These are phyloP conservation scores for Grigorovia yakushimaensis DNA, from an alignment of 805 yeast species.

Conservation along the genomic window DNA sequence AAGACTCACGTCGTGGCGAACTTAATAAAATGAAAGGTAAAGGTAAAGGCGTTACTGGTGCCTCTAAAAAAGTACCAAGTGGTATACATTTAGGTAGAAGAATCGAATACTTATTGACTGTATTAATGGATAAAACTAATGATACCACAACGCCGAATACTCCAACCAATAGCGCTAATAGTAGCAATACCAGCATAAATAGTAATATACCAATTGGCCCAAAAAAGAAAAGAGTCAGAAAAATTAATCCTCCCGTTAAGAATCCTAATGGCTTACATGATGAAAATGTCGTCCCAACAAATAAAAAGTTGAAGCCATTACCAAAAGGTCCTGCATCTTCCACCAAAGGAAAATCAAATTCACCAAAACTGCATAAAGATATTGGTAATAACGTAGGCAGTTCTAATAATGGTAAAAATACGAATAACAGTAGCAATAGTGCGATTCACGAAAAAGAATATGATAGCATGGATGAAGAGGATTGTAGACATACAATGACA, in stretches of 20 bases:
- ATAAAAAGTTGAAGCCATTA: conserved; percentile 18
- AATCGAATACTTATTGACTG: conserved; percentile 71
- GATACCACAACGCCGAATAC: conserved; percentile 11
- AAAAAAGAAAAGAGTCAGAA: conserved; percentile 23
- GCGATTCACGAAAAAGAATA: conserved; percentile 39
- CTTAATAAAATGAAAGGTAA: conserved; percentile 2
- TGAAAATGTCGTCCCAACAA: conserved; percentile 8
- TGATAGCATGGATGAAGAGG: conserved; percentile 68
- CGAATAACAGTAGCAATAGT: no score
- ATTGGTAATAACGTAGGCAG: background rate
- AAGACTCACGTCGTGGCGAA: background rate
- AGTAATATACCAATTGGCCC: conserved; percentile 18
- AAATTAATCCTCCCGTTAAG: conserved; percentile 18
- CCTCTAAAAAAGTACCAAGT: conserved; percentile 69
- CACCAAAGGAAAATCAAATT: conserved; percentile 8
- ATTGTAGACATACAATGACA: conserved; percentile 50
- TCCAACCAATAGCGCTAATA: conserved; percentile 8
- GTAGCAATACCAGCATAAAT: conserved; percentile 6
- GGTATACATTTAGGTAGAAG: conserved; percentile 88
- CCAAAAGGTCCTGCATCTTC: conserved; percentile 22
- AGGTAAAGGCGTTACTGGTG: conserved; percentile 21
- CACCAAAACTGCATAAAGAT: conserved; percentile 1
- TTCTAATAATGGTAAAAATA: background rate
- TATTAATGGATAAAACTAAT: conserved; percentile 42
- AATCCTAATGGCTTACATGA: conserved; percentile 16